Evolutionary conservation across 768 basidiomycete genomes (phyloP), one percentile per base, ranked within the genome.

Genomic region (Trametes punicea): DNA sequence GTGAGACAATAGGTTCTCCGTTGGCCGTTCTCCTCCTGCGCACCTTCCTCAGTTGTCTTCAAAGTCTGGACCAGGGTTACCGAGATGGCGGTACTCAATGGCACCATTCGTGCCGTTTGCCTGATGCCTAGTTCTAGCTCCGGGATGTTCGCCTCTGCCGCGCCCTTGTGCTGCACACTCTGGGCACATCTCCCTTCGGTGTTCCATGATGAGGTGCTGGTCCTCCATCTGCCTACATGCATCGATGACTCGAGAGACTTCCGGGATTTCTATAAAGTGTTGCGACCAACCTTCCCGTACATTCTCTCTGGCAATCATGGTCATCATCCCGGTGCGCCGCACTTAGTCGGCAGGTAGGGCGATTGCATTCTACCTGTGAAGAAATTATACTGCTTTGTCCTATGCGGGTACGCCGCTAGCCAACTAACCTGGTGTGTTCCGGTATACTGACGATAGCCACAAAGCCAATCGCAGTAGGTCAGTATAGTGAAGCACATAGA

Each of bases 181-280:
- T n/a, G 25, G 30, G n/a, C 52, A 50, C 0, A 51, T 38, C 8
- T 11, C 26, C 13, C n/a, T 18, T 23, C 20, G 23, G 13, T 13
- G 34, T n/a, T 57, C 46, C 54, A 59, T 59, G 36, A 59, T 40
- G n/a, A 62, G 21, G 9, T 56, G 44, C 27, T 59, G 61, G 10
- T 62, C 61, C 3, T 55, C 56, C 25, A 38, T 20, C n/a, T n/a
- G n/a, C n/a, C n/a, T n/a, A n/a, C 18, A 13, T 41, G 4, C 57
- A 59, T 40, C n/a, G 25, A 4, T 10, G n/a, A 9, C 21, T 18
- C 4, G 3, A 26, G 6, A 1, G 1, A 23, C 23, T 20, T 6
- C 18, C 2, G n/a, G 9, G 13, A 11, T 8, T 20, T 16, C 26
- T n/a, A n/a, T n/a, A n/a, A n/a, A n/a, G 5, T 30, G 2, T 2